These are phyloP conservation scores for Anethum foeniculum DNA, from an alignment of 140 eudicot genomes.

Conservation along the genomic window DNA sequence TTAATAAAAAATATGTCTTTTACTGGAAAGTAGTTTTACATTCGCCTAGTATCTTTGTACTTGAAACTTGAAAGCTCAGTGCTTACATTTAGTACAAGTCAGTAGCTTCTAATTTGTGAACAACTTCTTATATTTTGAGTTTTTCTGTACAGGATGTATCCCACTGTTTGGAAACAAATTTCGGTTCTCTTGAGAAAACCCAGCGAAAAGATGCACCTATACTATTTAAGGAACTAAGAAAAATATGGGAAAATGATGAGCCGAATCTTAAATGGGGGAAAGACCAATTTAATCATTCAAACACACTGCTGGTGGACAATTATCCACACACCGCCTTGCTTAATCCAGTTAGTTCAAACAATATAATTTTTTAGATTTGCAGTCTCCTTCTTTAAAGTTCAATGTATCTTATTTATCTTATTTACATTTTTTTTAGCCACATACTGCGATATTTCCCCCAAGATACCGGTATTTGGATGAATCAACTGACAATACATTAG, in stretches of 20 bases:
- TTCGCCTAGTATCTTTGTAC: not conserved
- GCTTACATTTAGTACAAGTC: not conserved
- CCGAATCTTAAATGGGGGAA: slow-evolving; percentile 61
- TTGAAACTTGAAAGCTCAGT: not conserved
- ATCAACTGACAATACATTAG: slow-evolving; percentile 10
- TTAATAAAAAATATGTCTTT: not conserved
- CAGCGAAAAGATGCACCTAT: slow-evolving; percentile 46
- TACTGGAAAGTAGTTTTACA: not conserved
- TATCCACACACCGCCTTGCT: slow-evolving; percentile 73
- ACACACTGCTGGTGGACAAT: slow-evolving; percentile 76
- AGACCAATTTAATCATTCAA: slow-evolving; percentile 56
- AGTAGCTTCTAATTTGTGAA: not conserved
- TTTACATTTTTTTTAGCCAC: slow-evolving; percentile 1
- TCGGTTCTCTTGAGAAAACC: slow-evolving; percentile 41
- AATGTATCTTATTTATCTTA: not conserved
- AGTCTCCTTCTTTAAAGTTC: not conserved
- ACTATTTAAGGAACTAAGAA: slow-evolving; percentile 60
- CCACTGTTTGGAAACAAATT: slow-evolving; percentile 67
- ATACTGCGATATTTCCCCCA: slow-evolving; percentile 14
- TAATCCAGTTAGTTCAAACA: slow-evolving; percentile 54
- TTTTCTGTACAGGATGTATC: slow-evolving; percentile 55
- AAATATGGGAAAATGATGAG: slow-evolving; percentile 63
- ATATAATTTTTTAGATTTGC: not conserved
- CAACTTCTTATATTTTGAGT: slow-evolving; percentile 11
- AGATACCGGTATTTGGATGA: slow-evolving; percentile 1